A percentile compares a stretch with the other conserved stretches of the same genome.
Evolutionary conservation across 768 basidiomycete genomes (phyloP).

Genomic region (Clitopilus passeckerianus): DNA sequence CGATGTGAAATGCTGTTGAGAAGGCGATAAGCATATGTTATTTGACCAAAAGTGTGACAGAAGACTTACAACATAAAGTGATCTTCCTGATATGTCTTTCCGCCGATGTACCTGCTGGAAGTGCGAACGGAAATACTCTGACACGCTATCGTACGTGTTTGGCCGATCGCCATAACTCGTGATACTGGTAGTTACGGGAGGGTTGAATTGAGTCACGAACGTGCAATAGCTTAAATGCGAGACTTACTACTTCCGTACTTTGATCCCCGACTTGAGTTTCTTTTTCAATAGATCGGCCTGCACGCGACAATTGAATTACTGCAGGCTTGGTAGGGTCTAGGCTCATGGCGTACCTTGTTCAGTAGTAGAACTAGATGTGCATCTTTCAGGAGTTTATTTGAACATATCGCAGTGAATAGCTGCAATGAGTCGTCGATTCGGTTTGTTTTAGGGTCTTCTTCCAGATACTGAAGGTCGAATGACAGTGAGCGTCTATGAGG

Average conservation of each 20-base stretch:
- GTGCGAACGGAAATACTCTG: slow-evolving; percentile 82
- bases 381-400: slow-evolving; percentile 68
- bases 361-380: slow-evolving; percentile 72
- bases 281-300: slow-evolving; percentile 70
- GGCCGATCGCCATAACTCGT: slow-evolving; percentile 72
- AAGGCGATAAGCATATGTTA: slow-evolving; percentile 9
- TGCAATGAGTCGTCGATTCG: slow-evolving; percentile 80
- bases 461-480: slow-evolving; percentile 52
- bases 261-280: slow-evolving; percentile 64
- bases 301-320: neutral
- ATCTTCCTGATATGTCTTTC: slow-evolving; percentile 54
- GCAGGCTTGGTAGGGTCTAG: neutral
- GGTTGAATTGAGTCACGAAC: slow-evolving; percentile 3
- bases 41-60: neutral
- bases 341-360: slow-evolving; percentile 55
- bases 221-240: slow-evolving; percentile 3
- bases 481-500: neutral
- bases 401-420: slow-evolving; percentile 70
- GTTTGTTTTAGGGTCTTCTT: slow-evolving; percentile 77
- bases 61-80: slow-evolving; percentile 57
- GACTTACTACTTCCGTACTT: slow-evolving; percentile 74
- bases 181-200: slow-evolving; percentile 39
- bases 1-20: slow-evolving; percentile 57
- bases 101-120: slow-evolving; percentile 72
- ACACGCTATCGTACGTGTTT: slow-evolving; percentile 65